These are phyloP conservation scores for Lactarius evosmus DNA, from an alignment of 768 basidiomycete genomes.

Conservation along the genomic window DNA sequence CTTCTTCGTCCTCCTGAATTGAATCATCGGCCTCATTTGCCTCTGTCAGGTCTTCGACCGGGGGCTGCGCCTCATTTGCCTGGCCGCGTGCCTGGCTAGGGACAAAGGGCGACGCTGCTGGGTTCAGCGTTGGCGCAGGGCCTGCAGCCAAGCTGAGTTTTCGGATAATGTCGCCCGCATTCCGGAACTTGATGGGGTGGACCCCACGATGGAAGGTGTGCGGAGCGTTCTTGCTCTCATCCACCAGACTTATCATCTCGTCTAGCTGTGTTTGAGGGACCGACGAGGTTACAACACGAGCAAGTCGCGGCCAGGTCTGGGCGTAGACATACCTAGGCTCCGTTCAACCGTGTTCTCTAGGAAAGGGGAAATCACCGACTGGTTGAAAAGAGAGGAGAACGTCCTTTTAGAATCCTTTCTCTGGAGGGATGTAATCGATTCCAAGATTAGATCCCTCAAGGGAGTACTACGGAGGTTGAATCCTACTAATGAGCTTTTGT, in stretches of 20 bases:
- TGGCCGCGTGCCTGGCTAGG: slow-evolving; percentile 3
- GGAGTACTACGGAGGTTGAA: neutral
- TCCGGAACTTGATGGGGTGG: slow-evolving; percentile 13
- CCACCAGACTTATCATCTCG: slow-evolving; percentile 18
- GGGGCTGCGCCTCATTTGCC: neutral
- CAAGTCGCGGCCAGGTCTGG: slow-evolving; percentile 1
- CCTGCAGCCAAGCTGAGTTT: slow-evolving; percentile 16
- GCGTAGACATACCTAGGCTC: slow-evolving; percentile 18
- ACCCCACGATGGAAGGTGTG: neutral
- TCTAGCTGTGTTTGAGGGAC: slow-evolving; percentile 17
- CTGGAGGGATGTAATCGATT: slow-evolving; percentile 13
- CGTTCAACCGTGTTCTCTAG: neutral
- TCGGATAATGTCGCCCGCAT: slow-evolving; percentile 6
- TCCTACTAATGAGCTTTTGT: slow-evolving; percentile 7
- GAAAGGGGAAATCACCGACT: neutral
- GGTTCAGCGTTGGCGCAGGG: slow-evolving; percentile 14
- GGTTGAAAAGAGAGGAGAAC: slow-evolving; percentile 7
- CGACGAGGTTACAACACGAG: neutral
- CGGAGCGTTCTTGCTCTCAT: neutral
- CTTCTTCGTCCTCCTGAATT: neutral
- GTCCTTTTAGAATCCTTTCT: slow-evolving; percentile 6
- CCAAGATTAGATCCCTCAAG: neutral
- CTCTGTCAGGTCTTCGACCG: neutral
- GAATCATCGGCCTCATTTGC: neutral
- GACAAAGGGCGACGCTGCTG: slow-evolving; percentile 15